Base-by-base conservation (phyloP, 2,329 filamentous ascomycete species). In the Penicillium sp. region DNA sequence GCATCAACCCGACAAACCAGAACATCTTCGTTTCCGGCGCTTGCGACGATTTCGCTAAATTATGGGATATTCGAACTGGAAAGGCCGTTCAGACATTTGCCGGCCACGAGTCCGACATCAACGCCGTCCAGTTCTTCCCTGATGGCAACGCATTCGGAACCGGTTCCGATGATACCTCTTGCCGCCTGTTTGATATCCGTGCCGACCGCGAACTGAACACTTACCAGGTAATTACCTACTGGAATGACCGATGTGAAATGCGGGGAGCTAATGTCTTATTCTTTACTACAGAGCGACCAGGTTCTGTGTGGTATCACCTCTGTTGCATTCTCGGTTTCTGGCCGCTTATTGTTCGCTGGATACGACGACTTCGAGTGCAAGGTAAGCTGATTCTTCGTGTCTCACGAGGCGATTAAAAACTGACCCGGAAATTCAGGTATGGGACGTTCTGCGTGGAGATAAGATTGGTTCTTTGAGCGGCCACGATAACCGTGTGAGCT, bases 361-460 rank as follows among this genome's bases (percentile, higher is more conserved):
- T 99, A 99, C 71, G 94, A 99, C 70, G 94, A 99, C 73, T 99
- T 96, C 70, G 94, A 99, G 79, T 99, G 94, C 92, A 99, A 97
- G 89, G 93, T 96, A 81, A 70, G 86, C 68, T 24, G 40, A 16
- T 14, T 7, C 47, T 4, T n/a, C 8, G 1, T 3, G 10, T 3
- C 7, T n/a, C 6, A n/a, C 18, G 34, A 29, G 4, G 8, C 5
- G 49, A 29, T 5, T 11, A 27, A n/a, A 48, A n/a, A 29, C 59
- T 66, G 54, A 68, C 63, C 68, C 57, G 68, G 52, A 27, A 59
- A 53, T 22, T 21, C 54, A 97, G 93, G 94, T 97, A 57, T 99
- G 94, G 94, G 94, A 99, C 77, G 87, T 96, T 60, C 91, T 96
- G 53, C 89, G 94, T 64, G 94, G 93, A 60, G 94, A 99, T 75